Percentiles rank a stretch among this genome's conserved stretches.
These are phyloP conservation scores for Hypoxylon rubiginosum DNA, from an alignment of 2,329 filamentous ascomycete species.

Conservation along the genomic window DNA sequence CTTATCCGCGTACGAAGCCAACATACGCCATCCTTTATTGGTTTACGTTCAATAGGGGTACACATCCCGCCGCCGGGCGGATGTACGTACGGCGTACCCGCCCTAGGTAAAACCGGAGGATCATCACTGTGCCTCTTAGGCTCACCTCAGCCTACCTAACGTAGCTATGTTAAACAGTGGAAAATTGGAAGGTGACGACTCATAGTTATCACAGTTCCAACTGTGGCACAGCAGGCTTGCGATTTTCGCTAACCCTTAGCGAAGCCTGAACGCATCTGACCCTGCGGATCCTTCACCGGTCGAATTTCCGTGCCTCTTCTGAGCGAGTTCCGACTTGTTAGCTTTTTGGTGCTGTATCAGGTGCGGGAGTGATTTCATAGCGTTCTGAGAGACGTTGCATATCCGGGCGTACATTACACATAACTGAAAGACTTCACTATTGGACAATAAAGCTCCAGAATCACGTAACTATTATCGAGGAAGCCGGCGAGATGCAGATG, in stretches of 20 bases:
- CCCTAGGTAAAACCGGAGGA: not conserved
- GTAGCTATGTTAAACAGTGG: constrained; percentile 3
- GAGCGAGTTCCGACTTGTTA: not conserved
- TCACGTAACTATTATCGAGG: not conserved
- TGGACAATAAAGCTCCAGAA: too few relatives aligned
- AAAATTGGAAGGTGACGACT: constrained; percentile 9
- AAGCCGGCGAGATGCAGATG: not conserved
- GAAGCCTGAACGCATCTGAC: not conserved
- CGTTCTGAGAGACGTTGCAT: not conserved
- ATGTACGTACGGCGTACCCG: constrained; percentile 14
- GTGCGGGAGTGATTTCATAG: too few relatives aligned
- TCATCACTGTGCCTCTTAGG: not conserved
- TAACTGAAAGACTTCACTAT: too few relatives aligned
- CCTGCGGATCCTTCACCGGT: not conserved
- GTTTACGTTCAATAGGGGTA: not conserved
- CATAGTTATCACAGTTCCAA: not conserved
- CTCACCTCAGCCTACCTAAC: constrained; percentile 24
- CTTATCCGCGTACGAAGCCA: not conserved
- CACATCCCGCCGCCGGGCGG: not conserved
- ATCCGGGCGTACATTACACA: too few relatives aligned
- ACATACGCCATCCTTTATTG: too few relatives aligned
- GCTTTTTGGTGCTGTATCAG: too few relatives aligned
- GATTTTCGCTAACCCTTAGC: not conserved
- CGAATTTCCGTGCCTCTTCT: not conserved
- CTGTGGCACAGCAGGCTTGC: not conserved